Conservation (phyloP, 768 basidiomycete species). For the Lentinula aciculospora region DNA sequence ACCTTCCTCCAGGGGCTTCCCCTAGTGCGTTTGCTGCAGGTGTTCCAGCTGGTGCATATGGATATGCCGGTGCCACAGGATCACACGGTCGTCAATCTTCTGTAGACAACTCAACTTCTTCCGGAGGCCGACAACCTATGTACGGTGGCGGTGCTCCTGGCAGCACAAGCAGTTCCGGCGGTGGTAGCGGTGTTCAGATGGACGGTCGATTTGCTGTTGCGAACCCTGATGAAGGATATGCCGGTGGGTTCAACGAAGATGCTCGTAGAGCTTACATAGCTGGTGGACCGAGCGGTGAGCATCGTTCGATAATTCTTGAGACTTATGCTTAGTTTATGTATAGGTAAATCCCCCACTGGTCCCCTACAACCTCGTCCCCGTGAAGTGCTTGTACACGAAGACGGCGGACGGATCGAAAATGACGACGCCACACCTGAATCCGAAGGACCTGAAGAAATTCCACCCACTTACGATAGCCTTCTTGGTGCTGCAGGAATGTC, state of each 20-base stretch:
- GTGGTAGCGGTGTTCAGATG: neutral
- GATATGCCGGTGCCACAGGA: neutral
- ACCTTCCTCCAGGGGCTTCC: conserved; percentile 3
- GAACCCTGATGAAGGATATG: conserved; percentile 1
- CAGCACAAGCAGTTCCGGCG: neutral
- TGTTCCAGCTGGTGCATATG: neutral
- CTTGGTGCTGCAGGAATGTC: neutral
- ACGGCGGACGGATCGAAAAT: conserved; percentile 1
- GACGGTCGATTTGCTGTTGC: neutral
- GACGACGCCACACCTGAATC: neutral
- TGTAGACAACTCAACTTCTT: neutral
- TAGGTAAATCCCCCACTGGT: neutral
- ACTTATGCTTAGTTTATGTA: neutral
- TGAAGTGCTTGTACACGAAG: conserved; percentile 1
- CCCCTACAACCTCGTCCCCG: neutral
- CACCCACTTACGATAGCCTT: conserved; percentile 2
- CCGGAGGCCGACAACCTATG: neutral
- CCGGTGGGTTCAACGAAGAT: neutral
- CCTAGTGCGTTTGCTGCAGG: neutral
- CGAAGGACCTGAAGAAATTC: conserved; percentile 3
- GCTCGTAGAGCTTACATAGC: conserved; percentile 1
- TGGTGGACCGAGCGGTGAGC: conserved; percentile 1
- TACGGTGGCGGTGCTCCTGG: neutral
- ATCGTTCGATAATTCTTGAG: neutral
- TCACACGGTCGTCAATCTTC: neutral